A percentile compares a stretch with the other conserved stretches of the same genome.
Evolutionary conservation across 257 asterid genomes (phyloP).

Genomic region (Misopates orontium): DNA sequence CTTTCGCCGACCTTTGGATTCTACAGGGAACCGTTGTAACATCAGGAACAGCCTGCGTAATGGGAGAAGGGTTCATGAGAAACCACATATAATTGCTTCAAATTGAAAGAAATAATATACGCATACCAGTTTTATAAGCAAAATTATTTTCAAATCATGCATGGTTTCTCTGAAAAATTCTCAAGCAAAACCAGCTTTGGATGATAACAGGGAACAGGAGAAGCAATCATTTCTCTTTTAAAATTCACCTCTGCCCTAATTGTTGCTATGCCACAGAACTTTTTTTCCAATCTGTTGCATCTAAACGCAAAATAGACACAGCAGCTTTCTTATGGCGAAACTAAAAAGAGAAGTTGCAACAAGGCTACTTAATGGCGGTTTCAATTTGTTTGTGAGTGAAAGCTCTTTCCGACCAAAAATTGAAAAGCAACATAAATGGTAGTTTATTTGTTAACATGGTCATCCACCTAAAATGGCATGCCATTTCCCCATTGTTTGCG

Average conservation of each 20-base stretch:
- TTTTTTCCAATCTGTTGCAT: too few relatives aligned
- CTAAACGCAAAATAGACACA: too few relatives aligned
- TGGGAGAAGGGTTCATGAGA: conserved; percentile 17
- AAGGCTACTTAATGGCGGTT: too few relatives aligned
- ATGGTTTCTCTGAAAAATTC: not conserved
- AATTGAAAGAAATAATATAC: not conserved
- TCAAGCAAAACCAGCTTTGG: not conserved
- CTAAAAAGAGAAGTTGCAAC: too few relatives aligned
- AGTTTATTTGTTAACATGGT: too few relatives aligned
- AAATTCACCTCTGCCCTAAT: not conserved
- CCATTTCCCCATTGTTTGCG: too few relatives aligned
- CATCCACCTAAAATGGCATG: too few relatives aligned
- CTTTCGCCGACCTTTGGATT: conserved; percentile 94
- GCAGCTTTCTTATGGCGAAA: too few relatives aligned
- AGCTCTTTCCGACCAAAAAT: too few relatives aligned
- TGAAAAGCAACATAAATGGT: too few relatives aligned
- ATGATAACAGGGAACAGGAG: conserved; percentile 5
- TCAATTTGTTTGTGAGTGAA: too few relatives aligned
- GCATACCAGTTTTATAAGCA: not conserved
- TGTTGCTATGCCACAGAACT: too few relatives aligned
- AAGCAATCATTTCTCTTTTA: not conserved
- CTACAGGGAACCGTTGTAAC: conserved; percentile 93
- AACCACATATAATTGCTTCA: conserved; percentile 18
- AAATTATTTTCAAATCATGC: not conserved
- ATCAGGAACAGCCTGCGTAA: conserved; percentile 76